Evolutionary conservation across 2,329 filamentous ascomycete species (phyloP).

Genomic region (Cercospora sp.): DNA sequence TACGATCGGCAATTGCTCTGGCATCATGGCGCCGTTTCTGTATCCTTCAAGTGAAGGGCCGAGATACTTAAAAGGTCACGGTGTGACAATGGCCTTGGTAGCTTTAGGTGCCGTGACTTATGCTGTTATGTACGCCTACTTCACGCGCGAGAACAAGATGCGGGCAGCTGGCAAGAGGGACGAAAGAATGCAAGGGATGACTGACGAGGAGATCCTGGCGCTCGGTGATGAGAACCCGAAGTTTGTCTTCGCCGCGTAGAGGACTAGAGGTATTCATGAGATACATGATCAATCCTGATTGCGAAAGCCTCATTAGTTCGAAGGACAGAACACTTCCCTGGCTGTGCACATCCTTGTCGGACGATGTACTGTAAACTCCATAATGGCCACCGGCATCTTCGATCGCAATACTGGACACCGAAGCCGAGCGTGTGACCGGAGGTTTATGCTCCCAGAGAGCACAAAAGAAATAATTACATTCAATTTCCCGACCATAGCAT

Average conservation of each 20-base stretch:
- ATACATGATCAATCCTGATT: neutral
- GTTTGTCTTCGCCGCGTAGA: constrained; percentile 9
- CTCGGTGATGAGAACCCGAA: constrained; percentile 13
- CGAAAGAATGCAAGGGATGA: constrained; percentile 11
- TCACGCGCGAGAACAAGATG: constrained; percentile 11
- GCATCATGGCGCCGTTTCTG: constrained; percentile 19
- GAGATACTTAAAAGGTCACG: constrained; percentile 14
- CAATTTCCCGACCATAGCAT: too few relatives aligned
- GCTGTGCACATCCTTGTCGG: too few relatives aligned
- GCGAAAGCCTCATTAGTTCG: neutral
- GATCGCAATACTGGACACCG: too few relatives aligned
- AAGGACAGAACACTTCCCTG: neutral
- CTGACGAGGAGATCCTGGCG: constrained; percentile 11
- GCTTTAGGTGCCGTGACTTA: constrained; percentile 19
- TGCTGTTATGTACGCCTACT: constrained; percentile 14
- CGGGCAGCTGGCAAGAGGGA: constrained; percentile 16
- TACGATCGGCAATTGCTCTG: constrained; percentile 15
- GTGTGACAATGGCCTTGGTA: constrained; percentile 15
- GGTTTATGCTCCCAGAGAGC: too few relatives aligned
- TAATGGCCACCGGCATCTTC: too few relatives aligned
- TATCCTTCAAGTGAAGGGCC: constrained; percentile 15
- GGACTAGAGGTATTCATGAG: too few relatives aligned
- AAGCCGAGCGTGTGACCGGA: too few relatives aligned
- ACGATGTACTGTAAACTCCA: too few relatives aligned
- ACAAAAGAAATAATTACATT: too few relatives aligned